phyloP scores from a whole-genome alignment of 345 rosid species.

The Gossypium raimondii region DNA sequence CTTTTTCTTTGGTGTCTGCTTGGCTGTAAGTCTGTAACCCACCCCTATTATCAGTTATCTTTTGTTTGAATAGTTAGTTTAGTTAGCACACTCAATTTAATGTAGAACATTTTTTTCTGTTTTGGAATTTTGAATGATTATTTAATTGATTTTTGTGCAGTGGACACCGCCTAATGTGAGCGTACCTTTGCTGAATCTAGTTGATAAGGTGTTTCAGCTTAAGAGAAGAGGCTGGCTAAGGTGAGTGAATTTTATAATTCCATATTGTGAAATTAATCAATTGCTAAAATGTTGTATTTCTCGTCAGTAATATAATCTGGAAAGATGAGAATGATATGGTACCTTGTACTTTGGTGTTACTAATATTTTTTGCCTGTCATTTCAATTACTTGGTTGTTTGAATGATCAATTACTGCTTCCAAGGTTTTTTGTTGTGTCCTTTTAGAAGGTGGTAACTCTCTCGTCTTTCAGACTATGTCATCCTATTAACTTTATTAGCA shows the following conservation, averaged over 20 bases:
- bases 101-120: background rate
- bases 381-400: background rate
- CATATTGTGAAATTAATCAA: background rate
- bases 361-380: background rate
- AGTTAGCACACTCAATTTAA: constrained; percentile 5
- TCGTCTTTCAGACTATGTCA: background rate
- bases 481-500: background rate
- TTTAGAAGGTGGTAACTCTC: background rate
- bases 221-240: constrained; percentile 98
- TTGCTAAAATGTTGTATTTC: background rate
- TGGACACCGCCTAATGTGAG: constrained; percentile 82
- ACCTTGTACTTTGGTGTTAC: constrained; percentile 9
- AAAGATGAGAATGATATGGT: background rate
- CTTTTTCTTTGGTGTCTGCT: constrained; percentile 2
- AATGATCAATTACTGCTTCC: background rate
- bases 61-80: background rate
- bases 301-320: background rate
- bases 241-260: constrained; percentile 35
- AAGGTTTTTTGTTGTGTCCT: background rate
- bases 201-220: constrained; percentile 93
- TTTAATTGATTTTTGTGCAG: background rate
- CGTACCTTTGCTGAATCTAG: constrained; percentile 89
- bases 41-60: background rate
- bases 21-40: background rate
- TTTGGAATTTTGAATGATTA: constrained; percentile 4